Evolutionary conservation across 495 filamentous ascomycete species (phyloP).

Genomic region (Ramalina intermedia): DNA sequence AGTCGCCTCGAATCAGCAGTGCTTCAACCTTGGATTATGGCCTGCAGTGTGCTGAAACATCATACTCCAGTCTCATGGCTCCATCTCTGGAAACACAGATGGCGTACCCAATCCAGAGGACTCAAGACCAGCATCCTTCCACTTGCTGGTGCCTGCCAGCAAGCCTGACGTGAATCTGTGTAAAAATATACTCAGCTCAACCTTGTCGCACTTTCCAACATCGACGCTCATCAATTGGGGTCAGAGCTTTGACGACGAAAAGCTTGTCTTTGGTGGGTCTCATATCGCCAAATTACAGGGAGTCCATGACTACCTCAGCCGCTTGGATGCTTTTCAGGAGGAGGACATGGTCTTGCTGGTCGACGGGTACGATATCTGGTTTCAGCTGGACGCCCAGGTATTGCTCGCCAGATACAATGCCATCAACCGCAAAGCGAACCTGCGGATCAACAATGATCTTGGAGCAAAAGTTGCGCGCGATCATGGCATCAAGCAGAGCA

Average conservation of each 20-base stretch:
- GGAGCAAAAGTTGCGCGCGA: not conserved
- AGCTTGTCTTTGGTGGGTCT: not conserved
- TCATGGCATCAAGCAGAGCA: not conserved
- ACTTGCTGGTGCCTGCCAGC: constrained; percentile 7
- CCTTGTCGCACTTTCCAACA: constrained; percentile 4
- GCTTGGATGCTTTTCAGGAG: not conserved
- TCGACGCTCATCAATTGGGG: constrained; percentile 7
- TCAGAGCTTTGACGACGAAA: constrained; percentile 1
- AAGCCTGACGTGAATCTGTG: constrained; percentile 5
- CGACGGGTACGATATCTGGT: constrained; percentile 9
- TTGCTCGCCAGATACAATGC: constrained; percentile 3
- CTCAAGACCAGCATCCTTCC: not conserved
- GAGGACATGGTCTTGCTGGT: constrained; percentile 5
- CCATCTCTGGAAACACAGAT: too few relatives aligned
- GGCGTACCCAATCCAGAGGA: too few relatives aligned
- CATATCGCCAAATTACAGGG: constrained; percentile 7
- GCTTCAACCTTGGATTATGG: too few relatives aligned
- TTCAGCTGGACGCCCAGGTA: constrained; percentile 3
- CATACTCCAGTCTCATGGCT: too few relatives aligned
- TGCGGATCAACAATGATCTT: not conserved
- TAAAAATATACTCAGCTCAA: constrained; percentile 6
- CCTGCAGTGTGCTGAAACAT: too few relatives aligned
- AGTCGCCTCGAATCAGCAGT: too few relatives aligned
- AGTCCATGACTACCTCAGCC: not conserved
- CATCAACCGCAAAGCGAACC: constrained; percentile 1